Conservation (phyloP, 805 yeast species). For the Candida maltosa region DNA sequence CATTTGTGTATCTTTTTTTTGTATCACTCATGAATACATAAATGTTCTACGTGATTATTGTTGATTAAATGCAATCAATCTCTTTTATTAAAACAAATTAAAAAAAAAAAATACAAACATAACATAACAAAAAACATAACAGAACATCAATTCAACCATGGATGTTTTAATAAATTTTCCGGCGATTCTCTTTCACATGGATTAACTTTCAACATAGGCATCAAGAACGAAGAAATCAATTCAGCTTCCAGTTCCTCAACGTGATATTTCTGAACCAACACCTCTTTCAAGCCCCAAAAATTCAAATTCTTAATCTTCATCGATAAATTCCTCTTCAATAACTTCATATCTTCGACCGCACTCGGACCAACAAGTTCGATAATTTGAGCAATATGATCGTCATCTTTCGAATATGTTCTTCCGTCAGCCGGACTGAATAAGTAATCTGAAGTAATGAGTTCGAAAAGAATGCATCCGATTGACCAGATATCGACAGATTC, state of each 20-base stretch:
- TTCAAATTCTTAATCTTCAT: conserved; percentile 44
- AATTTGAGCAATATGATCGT: conserved; percentile 62
- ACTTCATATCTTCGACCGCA: too few species aligned
- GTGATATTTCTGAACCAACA: conserved; percentile 48
- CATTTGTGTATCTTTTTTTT: too few species aligned
- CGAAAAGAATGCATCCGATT: conserved; percentile 55
- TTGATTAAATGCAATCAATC: too few species aligned
- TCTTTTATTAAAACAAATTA: too few species aligned
- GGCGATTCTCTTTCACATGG: conserved; percentile 53
- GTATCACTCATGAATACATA: too few species aligned
- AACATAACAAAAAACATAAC: too few species aligned
- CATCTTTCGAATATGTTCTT: conserved; percentile 46
- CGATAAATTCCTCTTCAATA: conserved; percentile 36
- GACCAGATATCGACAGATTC: conserved; percentile 64
- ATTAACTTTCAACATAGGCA: conserved; percentile 47
- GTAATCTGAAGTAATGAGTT: conserved; percentile 59
- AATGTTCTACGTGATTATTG: too few species aligned
- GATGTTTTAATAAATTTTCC: conserved; percentile 49
- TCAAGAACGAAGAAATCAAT: conserved; percentile 45
- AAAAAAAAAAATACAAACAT: too few species aligned
- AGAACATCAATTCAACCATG: conserved; percentile 50
- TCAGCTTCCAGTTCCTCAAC: conserved; percentile 27
- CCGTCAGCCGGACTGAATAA: conserved; percentile 60
- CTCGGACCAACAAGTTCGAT: conserved; percentile 52
- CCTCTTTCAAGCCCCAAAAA: conserved; percentile 50